phyloP scores from a whole-genome alignment of 1,284 basidiomycete species.

The Sanghuangporus sanghuang region DNA sequence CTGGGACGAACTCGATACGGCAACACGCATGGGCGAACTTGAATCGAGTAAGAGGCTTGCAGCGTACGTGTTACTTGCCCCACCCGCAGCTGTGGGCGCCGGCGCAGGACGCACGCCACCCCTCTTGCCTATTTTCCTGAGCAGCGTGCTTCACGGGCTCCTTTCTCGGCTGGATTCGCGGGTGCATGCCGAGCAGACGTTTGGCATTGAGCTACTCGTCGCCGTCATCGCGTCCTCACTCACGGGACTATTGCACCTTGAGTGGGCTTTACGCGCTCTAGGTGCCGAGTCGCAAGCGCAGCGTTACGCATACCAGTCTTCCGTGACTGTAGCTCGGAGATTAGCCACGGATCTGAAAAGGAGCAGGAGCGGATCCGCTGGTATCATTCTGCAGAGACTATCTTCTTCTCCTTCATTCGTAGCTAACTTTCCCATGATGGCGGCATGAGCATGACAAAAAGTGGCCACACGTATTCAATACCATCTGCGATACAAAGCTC shows the following conservation, averaged over 20 bases:
- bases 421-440: conserved; percentile 66
- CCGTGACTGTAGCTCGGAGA: conserved; percentile 54
- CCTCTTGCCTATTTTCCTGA: conserved; percentile 64
- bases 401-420: conserved; percentile 59
- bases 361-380: conserved; percentile 48
- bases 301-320: conserved; percentile 47
- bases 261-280: conserved; percentile 52
- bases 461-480: background rate
- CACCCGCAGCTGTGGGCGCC: conserved; percentile 39
- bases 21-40: conserved; percentile 48
- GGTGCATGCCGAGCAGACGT: conserved; percentile 43
- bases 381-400: conserved; percentile 50
- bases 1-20: conserved; percentile 54
- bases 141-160: conserved; percentile 50
- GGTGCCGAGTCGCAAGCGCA: conserved; percentile 42
- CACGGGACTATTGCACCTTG: conserved; percentile 59
- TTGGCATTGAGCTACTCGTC: conserved; percentile 56
- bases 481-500: background rate
- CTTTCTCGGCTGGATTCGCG: conserved; percentile 51
- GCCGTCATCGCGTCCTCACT: conserved; percentile 58
- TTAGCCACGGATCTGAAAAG: conserved; percentile 52
- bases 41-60: conserved; percentile 57
- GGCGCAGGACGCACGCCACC: conserved; percentile 42
- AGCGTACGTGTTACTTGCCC: conserved; percentile 51
- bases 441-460: background rate